Base-by-base conservation (phyloP, 331 rosid species). In the Prunus yedoensis region DNA sequence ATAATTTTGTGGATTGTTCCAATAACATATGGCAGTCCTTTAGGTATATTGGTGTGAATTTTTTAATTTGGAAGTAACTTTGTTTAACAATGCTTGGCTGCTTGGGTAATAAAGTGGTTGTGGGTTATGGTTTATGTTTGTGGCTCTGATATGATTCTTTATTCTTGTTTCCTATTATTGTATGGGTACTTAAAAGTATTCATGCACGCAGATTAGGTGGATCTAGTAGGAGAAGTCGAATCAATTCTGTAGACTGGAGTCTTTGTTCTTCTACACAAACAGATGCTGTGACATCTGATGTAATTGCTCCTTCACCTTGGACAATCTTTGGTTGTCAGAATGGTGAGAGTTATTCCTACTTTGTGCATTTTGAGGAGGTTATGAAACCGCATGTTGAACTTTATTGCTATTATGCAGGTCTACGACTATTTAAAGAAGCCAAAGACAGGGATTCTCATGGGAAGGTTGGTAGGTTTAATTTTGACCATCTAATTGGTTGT, bases 221-320 rank as follows among this genome's bases (percentile, higher is more conserved):
- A 81, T 70, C 89, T 82, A 66, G 87, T 65, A 81, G 85, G 78
- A 78, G 87, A 82, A 84, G 84, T 74, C 88, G 74, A 59, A 83
- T 85, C 74, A 82, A 66, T 73, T 78, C 87, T 71, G 74, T 87
- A 78, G 96, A 92, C 69, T 92, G 97, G 97, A 87, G 89, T 66
- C 87, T 53, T 66, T 83, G 87, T 78, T 87, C 96, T 79, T 71
- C 88, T 56, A 58, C 85, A 15, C 81, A 71, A 66, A 72, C 78
- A 11, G 88, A 87, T 80, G 88, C 76, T 17, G 68, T 68, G 80
- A 82, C 91, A 62, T 77, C 87, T 5, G 97, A 92, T 83, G 97
- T 92, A 81, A 74, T 92, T 78, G 96, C 96, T 74, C 96, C 97
- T 67, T 92, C 97, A 56, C 83, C 97, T 20, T 92, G 97, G 97